These are phyloP conservation scores for Diaporthe velutina DNA, from an alignment of 2,329 filamentous ascomycete species.

Conservation along the genomic window DNA sequence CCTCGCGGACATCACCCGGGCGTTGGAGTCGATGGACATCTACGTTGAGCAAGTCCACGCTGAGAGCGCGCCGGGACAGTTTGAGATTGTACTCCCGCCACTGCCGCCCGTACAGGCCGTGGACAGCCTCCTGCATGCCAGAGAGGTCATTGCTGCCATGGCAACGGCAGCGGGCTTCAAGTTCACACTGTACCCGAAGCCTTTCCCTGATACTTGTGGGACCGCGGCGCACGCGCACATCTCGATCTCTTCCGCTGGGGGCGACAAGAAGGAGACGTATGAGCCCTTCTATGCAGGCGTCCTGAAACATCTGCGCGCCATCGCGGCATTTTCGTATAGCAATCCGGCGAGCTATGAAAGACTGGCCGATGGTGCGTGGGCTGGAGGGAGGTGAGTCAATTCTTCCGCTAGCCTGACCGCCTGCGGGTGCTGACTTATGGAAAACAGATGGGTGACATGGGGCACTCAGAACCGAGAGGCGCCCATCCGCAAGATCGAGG, in stretches of 20 bases:
- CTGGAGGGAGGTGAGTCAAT: conserved; percentile 70
- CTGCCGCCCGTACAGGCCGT: conserved; percentile 75
- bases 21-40: conserved; percentile 73
- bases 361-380: conserved; percentile 77
- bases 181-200: conserved; percentile 82
- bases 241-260: conserved; percentile 67
- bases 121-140: conserved; percentile 78
- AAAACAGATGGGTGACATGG: conserved; percentile 75
- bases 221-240: conserved; percentile 79
- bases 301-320: conserved; percentile 72
- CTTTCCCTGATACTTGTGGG: conserved; percentile 68
- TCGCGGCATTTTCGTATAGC: conserved; percentile 78
- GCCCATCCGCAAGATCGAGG: conserved; percentile 76
- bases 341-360: conserved; percentile 77
- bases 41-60: conserved; percentile 80
- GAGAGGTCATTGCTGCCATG: conserved; percentile 76
- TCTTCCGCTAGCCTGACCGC: too few species aligned
- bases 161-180: conserved; percentile 73
- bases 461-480: conserved; percentile 85
- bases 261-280: conserved; percentile 59
- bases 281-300: conserved; percentile 80
- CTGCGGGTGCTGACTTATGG: too few species aligned
- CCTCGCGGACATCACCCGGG: conserved; percentile 74
- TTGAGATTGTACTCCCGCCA: conserved; percentile 79
- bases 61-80: conserved; percentile 80